phyloP scores from a whole-genome alignment of 225 moss, liverwort and hornwort genomes.

The Thuidium tamariscinum region DNA sequence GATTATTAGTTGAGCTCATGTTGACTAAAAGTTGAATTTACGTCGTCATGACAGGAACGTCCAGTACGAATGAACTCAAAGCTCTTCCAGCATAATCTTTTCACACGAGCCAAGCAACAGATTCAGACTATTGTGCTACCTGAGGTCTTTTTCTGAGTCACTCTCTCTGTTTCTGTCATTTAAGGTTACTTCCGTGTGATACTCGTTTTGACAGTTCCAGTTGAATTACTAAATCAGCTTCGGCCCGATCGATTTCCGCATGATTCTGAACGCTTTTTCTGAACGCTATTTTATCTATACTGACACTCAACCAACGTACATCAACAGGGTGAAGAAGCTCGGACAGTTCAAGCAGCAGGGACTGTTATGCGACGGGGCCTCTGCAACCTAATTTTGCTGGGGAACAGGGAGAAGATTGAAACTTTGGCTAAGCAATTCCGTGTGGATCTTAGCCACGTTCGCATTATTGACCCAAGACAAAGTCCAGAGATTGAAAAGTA shows the following conservation, averaged over 20 bases:
- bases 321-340: constrained; percentile 68
- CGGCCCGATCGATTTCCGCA: neutral
- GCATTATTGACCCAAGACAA: constrained; percentile 52
- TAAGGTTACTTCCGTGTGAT: neutral
- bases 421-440: constrained; percentile 56
- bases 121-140: constrained; percentile 84
- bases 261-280: neutral
- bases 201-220: neutral
- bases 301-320: neutral
- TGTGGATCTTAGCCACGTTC: constrained; percentile 58
- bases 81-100: constrained; percentile 80
- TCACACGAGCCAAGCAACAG: constrained; percentile 58
- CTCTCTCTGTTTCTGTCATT: neutral
- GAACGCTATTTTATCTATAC: neutral
- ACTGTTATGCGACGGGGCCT: constrained; percentile 56
- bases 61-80: constrained; percentile 85
- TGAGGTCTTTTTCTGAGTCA: constrained; percentile 36
- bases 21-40: neutral
- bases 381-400: constrained; percentile 64
- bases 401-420: constrained; percentile 57
- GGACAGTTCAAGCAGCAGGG: constrained; percentile 82
- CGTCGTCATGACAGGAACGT: constrained; percentile 42
- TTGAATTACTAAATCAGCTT: neutral
- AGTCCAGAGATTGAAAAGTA: constrained; percentile 46
- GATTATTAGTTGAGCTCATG: neutral